Conservation (phyloP, 1,139 yeast species). For the Saccharomyces hybrid region DNA sequence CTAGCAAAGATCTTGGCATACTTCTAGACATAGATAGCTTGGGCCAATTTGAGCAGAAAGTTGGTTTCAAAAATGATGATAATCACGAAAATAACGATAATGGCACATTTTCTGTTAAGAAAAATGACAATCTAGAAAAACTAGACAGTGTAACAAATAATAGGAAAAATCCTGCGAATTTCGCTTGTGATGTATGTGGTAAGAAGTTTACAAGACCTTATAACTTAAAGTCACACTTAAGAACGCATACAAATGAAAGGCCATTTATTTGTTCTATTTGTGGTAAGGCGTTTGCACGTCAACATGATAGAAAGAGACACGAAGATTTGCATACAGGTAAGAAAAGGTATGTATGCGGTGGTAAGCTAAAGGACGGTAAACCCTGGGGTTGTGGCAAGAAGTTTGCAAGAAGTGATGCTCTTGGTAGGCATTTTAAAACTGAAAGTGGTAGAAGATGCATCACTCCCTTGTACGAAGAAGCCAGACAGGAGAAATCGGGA, state of each 20-base stretch:
- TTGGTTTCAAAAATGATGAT: background rate
- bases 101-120: background rate
- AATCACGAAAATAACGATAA: slow-evolving; percentile 1
- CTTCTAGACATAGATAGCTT: background rate
- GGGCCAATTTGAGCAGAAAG: background rate
- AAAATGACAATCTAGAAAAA: background rate
- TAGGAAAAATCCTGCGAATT: slow-evolving; percentile 63
- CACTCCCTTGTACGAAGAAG: slow-evolving; percentile 64
- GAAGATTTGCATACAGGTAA: slow-evolving; percentile 91
- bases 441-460: slow-evolving; percentile 89
- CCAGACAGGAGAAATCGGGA: slow-evolving; percentile 34
- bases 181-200: slow-evolving; percentile 78
- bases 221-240: slow-evolving; percentile 79
- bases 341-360: slow-evolving; percentile 79
- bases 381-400: slow-evolving; percentile 89
- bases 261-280: slow-evolving; percentile 84
- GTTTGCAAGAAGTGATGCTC: slow-evolving; percentile 93
- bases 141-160: background rate
- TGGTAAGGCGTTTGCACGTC: slow-evolving; percentile 92
- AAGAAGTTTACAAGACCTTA: slow-evolving; percentile 88
- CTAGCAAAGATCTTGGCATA: background rate
- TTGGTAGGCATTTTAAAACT: slow-evolving; percentile 88
- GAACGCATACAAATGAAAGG: slow-evolving; percentile 91
- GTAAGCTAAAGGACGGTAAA: slow-evolving; percentile 47
- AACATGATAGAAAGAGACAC: slow-evolving; percentile 89